Evolutionary conservation across 805 yeast species (phyloP).

Genomic region (Yueomyces sp.): DNA sequence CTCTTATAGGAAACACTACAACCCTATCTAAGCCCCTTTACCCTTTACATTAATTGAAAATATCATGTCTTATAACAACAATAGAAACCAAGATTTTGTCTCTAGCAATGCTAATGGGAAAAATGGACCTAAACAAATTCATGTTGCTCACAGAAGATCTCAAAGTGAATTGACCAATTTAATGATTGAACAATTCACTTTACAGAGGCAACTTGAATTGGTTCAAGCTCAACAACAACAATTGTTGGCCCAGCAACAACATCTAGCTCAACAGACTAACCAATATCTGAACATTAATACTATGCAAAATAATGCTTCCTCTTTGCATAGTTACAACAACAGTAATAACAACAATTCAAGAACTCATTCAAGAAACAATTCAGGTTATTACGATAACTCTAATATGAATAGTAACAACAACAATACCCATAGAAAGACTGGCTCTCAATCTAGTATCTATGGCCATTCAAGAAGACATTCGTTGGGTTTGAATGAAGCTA

Average conservation of each 20-base stretch:
- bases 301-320: constrained; percentile 13
- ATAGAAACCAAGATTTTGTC: constrained; percentile 2
- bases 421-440: constrained; percentile 35
- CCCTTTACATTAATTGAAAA: too few species aligned
- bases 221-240: constrained; percentile 91
- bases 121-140: constrained; percentile 47
- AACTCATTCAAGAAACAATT: constrained; percentile 25
- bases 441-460: constrained; percentile 31
- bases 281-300: constrained; percentile 27
- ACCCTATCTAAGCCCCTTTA: neutral
- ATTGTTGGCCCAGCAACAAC: constrained; percentile 28
- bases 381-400: constrained; percentile 18
- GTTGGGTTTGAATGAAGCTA: constrained; percentile 82
- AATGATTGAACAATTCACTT: constrained; percentile 77
- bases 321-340: constrained; percentile 19
- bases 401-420: constrained; percentile 5
- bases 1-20: neutral
- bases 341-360: constrained; percentile 11
- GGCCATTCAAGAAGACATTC: constrained; percentile 93
- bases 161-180: constrained; percentile 90
- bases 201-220: constrained; percentile 84
- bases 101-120: constrained; percentile 12
- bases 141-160: constrained; percentile 92
- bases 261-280: constrained; percentile 42
- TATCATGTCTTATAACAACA: neutral